A percentile compares a stretch with the other conserved stretches of the same genome.
Conservation (phyloP, 2,329 filamentous ascomycete genomes). For the Mariannaea elegans region DNA sequence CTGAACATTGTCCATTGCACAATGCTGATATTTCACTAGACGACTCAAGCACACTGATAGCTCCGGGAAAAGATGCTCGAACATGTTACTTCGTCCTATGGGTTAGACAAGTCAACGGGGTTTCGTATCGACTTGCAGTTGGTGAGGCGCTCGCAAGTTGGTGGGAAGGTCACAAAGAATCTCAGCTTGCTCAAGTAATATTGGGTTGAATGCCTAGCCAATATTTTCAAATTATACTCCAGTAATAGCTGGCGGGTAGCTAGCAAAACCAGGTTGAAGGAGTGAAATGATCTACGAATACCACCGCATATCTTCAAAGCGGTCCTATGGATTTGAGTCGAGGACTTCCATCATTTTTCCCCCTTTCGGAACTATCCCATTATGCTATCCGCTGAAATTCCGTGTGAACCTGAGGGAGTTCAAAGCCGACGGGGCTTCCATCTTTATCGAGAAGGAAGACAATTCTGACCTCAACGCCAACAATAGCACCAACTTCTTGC, state of each 20-base stretch:
- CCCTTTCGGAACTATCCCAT: too few species aligned
- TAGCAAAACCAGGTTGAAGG: too few species aligned
- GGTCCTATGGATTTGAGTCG: too few species aligned
- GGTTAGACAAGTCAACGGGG: not conserved
- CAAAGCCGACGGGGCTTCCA: slow-evolving; percentile 9
- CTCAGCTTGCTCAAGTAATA: not conserved
- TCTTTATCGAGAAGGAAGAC: slow-evolving; percentile 6
- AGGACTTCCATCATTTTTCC: too few species aligned
- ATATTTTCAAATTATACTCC: too few species aligned
- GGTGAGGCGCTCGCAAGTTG: not conserved
- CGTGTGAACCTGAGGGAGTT: slow-evolving; percentile 25
- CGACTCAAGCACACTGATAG: not conserved
- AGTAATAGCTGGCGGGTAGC: too few species aligned
- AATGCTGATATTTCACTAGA: not conserved
- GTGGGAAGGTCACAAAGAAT: not conserved
- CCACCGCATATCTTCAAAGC: too few species aligned
- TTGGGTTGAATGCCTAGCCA: too few species aligned
- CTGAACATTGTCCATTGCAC: not conserved
- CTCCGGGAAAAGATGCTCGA: not conserved
- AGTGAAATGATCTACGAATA: too few species aligned
- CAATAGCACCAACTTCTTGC: slow-evolving; percentile 30
- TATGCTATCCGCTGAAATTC: too few species aligned
- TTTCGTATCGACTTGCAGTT: not conserved
- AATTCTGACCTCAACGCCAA: slow-evolving; percentile 14
- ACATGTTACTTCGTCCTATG: slow-evolving; percentile 10